Evolutionary conservation across 2,329 filamentous ascomycete species (phyloP).

Genomic region (Acrocalymma vagum): DNA sequence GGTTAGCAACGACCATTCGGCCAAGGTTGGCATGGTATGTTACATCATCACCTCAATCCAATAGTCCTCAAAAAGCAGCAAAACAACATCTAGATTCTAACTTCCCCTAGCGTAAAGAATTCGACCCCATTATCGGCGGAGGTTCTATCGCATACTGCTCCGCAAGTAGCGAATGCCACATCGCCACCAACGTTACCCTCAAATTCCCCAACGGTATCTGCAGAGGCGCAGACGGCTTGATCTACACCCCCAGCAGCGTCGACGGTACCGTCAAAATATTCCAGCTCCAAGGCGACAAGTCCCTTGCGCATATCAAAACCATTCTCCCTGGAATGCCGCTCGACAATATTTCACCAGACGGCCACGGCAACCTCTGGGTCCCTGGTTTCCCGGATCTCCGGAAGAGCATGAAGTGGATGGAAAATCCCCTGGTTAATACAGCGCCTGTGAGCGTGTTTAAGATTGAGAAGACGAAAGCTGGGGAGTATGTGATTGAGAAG

Average conservation of each 20-base stretch:
- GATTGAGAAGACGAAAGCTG: slow-evolving; percentile 22
- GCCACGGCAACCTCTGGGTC: slow-evolving; percentile 33
- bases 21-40: slow-evolving; percentile 30
- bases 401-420: slow-evolving; percentile 16
- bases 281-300: slow-evolving; percentile 22
- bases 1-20: slow-evolving; percentile 37
- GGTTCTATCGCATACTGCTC: slow-evolving; percentile 37
- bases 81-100: slow-evolving; percentile 1
- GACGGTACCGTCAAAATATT: slow-evolving; percentile 34
- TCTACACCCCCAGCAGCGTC: slow-evolving; percentile 36
- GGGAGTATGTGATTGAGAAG: slow-evolving; percentile 30
- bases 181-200: slow-evolving; percentile 25
- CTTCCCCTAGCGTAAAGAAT: slow-evolving; percentile 13
- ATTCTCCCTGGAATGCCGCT: slow-evolving; percentile 34
- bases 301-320: slow-evolving; percentile 26
- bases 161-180: slow-evolving; percentile 22
- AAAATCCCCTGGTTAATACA: slow-evolving; percentile 21
- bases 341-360: slow-evolving; percentile 36
- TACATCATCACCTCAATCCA: not conserved
- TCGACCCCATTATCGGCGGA: slow-evolving; percentile 36
- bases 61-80: not conserved
- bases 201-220: slow-evolving; percentile 41
- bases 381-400: slow-evolving; percentile 26
- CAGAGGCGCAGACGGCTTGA: slow-evolving; percentile 28
- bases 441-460: slow-evolving; percentile 29